Evolutionary conservation across 106 monocot species (phyloP).

Genomic region (Alisma plantagoaquatica): DNA sequence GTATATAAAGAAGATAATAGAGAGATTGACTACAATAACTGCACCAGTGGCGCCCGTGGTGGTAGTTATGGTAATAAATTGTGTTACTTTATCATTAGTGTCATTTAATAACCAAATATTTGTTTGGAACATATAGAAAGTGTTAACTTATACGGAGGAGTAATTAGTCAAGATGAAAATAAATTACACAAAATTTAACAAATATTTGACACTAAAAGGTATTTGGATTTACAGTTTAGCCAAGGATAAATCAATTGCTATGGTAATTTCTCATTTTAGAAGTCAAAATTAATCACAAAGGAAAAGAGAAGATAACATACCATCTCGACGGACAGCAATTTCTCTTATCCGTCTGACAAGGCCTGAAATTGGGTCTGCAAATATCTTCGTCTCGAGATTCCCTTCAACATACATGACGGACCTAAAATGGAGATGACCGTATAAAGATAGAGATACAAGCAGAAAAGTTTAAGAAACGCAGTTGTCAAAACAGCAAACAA

Average conservation of each 20-base stretch:
- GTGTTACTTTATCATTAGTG: no score
- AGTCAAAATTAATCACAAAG: neutral
- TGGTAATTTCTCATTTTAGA: neutral
- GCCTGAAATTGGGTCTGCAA: constrained; percentile 61
- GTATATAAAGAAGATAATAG: no score
- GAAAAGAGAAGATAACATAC: constrained; percentile 22
- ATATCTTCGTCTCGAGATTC: constrained; percentile 78
- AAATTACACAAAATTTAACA: neutral
- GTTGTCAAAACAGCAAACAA: neutral
- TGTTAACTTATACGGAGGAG: no score
- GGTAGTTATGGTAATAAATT: no score
- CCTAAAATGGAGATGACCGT: constrained; percentile 21
- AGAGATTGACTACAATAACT: no score
- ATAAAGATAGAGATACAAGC: constrained; percentile 1
- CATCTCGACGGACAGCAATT: constrained; percentile 65
- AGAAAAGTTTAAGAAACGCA: neutral
- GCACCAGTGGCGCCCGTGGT: no score
- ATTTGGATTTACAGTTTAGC: neutral
- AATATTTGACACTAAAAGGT: neutral
- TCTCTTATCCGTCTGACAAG: constrained; percentile 86
- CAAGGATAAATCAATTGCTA: neutral
- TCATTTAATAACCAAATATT: no score
- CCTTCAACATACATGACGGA: constrained; percentile 71
- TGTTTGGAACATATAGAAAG: no score
- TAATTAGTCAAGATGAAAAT: no score